These are phyloP conservation scores for Eucalyptus shirleyi DNA, from an alignment of 345 rosid genomes.

Conservation along the genomic window DNA sequence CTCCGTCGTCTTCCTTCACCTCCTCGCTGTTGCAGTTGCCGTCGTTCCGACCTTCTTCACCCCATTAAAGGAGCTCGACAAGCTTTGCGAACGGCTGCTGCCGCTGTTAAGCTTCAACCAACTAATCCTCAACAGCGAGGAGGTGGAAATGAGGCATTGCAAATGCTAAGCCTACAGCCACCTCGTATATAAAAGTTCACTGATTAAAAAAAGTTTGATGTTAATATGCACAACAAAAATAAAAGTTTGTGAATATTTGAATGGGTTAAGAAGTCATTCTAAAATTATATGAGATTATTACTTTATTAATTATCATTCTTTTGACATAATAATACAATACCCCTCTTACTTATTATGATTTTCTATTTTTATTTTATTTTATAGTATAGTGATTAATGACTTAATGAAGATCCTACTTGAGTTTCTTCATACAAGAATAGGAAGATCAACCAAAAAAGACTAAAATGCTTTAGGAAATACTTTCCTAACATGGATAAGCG, in stretches of 20 bases:
- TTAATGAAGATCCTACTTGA: too few species aligned
- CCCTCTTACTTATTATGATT: too few species aligned
- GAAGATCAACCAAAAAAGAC: too few species aligned
- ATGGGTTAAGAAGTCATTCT: background rate
- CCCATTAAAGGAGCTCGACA: background rate
- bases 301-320: too few species aligned
- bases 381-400: too few species aligned
- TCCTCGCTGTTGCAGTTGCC: background rate
- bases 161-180: background rate
- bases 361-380: too few species aligned
- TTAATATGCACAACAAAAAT: background rate
- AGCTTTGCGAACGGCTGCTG: background rate
- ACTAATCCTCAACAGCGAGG: background rate
- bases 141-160: background rate
- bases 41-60: background rate
- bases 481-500: too few species aligned
- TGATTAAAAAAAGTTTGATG: background rate
- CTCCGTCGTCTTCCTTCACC: background rate
- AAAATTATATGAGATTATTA: too few species aligned
- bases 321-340: too few species aligned
- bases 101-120: background rate
- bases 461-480: too few species aligned
- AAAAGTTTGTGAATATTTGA: background rate
- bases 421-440: too few species aligned
- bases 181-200: background rate